Conservation (phyloP, 1,139 yeast species). For the Saccharomycopsis crataegensis region DNA sequence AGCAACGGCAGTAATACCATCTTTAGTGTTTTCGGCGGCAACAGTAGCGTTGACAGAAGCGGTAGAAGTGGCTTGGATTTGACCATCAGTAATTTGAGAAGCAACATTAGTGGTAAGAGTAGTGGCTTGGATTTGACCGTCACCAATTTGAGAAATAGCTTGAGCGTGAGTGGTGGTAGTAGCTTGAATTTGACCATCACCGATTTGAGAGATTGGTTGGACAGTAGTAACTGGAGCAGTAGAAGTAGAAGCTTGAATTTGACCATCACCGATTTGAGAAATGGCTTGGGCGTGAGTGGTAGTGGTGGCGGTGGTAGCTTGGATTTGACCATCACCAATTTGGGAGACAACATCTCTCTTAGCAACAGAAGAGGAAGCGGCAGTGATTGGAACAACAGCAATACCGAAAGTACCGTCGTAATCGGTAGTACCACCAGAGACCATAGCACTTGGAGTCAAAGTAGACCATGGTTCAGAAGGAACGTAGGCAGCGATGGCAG, state of each 20-base stretch:
- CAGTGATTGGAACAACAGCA: slow-evolving; percentile 48
- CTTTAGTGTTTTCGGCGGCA: slow-evolving; percentile 26
- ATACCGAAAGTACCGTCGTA: slow-evolving; percentile 61
- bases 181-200: slow-evolving; percentile 56
- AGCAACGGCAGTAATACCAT: slow-evolving; percentile 29
- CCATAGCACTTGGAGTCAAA: slow-evolving; percentile 53
- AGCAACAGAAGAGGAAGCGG: slow-evolving; percentile 28
- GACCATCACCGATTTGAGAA: slow-evolving; percentile 53
- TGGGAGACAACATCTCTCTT: slow-evolving; percentile 36
- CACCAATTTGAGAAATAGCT: slow-evolving; percentile 30
- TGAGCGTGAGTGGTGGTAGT: slow-evolving; percentile 34
- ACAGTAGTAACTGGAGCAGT: slow-evolving; percentile 26
- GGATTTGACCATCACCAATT: slow-evolving; percentile 41
- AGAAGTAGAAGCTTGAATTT: slow-evolving; percentile 47
- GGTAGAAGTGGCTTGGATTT: slow-evolving; percentile 35
- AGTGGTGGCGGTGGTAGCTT: slow-evolving; percentile 35
- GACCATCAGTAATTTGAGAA: slow-evolving; percentile 43
- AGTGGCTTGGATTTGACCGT: slow-evolving; percentile 33
- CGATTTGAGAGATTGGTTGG: slow-evolving; percentile 42
- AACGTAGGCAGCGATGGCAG: slow-evolving; percentile 55
- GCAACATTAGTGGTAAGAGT: slow-evolving; percentile 31
- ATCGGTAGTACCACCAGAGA: slow-evolving; percentile 54
- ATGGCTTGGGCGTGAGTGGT: slow-evolving; percentile 38
- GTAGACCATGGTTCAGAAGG: slow-evolving; percentile 72
- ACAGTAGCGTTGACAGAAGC: slow-evolving; percentile 27